Evolutionary conservation across 345 rosid genomes (phyloP).

Genomic region (Erodium maritimum): DNA sequence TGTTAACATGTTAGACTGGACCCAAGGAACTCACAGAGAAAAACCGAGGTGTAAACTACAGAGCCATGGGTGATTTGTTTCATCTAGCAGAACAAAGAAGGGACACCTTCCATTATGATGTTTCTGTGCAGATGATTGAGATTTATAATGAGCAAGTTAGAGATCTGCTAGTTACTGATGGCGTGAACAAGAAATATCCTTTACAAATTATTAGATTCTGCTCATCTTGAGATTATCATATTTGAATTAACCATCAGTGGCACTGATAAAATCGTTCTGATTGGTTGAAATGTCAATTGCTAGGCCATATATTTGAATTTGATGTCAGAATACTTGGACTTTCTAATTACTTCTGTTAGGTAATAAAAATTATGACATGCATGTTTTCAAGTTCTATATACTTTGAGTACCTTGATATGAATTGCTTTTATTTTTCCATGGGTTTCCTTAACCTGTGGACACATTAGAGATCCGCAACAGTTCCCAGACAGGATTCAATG

Average conservation of each 20-base stretch:
- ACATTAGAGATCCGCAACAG: constrained; percentile 90
- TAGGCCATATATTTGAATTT: too few species aligned
- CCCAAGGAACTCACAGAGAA: constrained; percentile 73
- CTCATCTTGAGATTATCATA: neutral
- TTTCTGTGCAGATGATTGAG: constrained; percentile 95
- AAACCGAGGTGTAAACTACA: constrained; percentile 80
- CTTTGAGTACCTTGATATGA: constrained; percentile 1
- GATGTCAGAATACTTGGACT: too few species aligned
- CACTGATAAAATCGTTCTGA: too few species aligned
- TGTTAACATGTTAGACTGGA: constrained; percentile 47
- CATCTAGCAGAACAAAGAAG: constrained; percentile 76
- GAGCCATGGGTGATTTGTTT: constrained; percentile 86
- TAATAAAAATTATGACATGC: too few species aligned
- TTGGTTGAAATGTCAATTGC: too few species aligned
- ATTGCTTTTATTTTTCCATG: neutral
- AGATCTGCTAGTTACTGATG: constrained; percentile 77
- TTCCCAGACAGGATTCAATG: constrained; percentile 86
- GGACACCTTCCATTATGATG: constrained; percentile 57
- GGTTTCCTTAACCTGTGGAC: constrained; percentile 34
- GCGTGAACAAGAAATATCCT: constrained; percentile 96
- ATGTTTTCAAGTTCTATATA: neutral
- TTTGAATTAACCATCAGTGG: neutral
- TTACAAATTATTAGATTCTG: constrained; percentile 10
- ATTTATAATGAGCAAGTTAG: constrained; percentile 95
- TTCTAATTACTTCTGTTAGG: too few species aligned